These are phyloP conservation scores for Sphaerosporella brunnea DNA, from an alignment of 495 filamentous ascomycete species.

Conservation along the genomic window DNA sequence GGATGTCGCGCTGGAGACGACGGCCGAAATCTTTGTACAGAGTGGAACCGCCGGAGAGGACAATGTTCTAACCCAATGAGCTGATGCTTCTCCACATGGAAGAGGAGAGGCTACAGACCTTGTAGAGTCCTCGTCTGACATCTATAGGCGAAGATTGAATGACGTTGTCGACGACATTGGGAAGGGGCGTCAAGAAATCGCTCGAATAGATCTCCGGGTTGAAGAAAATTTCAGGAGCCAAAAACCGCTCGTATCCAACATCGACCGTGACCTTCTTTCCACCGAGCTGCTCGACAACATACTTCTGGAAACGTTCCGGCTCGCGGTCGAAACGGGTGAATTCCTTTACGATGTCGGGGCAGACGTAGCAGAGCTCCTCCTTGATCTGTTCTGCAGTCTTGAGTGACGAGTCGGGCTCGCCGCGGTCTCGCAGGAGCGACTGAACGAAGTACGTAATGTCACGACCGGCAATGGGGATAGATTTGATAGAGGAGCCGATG, in stretches of 20 bases:
- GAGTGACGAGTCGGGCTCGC: slow-evolving; percentile 86
- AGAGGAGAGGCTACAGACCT: slow-evolving; percentile 28
- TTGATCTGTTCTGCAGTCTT: slow-evolving; percentile 97
- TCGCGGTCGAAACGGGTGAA: slow-evolving; percentile 84
- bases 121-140: slow-evolving; percentile 89
- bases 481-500: slow-evolving; percentile 96
- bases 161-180: slow-evolving; percentile 82
- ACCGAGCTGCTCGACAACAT: slow-evolving; percentile 70
- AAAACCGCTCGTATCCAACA: slow-evolving; percentile 93
- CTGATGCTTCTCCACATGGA: neutral
- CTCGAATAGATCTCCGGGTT: slow-evolving; percentile 98
- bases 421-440: slow-evolving; percentile 82
- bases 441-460: slow-evolving; percentile 98
- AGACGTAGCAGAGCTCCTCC: slow-evolving; percentile 95
- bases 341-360: slow-evolving; percentile 95
- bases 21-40: slow-evolving; percentile 96
- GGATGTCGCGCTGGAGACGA: slow-evolving; percentile 87
- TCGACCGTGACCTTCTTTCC: slow-evolving; percentile 72
- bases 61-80: slow-evolving; percentile 51
- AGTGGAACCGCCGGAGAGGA: slow-evolving; percentile 87
- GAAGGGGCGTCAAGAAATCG: slow-evolving; percentile 89
- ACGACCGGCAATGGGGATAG: slow-evolving; percentile 88
- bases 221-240: slow-evolving; percentile 98
- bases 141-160: slow-evolving; percentile 97
- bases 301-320: slow-evolving; percentile 74